phyloP scores from a whole-genome alignment of 2,329 filamentous ascomycete species.

The Ophiostoma sp. region DNA sequence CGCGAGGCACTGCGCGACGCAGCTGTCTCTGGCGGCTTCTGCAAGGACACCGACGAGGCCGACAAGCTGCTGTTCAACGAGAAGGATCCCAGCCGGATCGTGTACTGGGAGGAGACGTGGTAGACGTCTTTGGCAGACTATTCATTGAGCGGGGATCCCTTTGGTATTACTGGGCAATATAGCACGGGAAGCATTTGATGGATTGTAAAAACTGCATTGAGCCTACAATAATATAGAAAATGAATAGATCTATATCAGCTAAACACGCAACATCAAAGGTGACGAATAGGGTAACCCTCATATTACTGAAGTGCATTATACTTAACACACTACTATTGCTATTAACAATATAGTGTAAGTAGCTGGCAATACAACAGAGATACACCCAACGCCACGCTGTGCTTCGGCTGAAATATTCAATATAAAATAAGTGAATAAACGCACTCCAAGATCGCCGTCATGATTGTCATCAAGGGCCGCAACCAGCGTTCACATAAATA shows the following conservation, averaged over 20 bases:
- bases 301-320: too few relatives aligned
- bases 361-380: neutral
- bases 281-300: too few relatives aligned
- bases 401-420: too few relatives aligned
- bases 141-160: neutral
- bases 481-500: neutral
- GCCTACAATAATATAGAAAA: too few relatives aligned
- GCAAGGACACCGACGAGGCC: constrained; percentile 34
- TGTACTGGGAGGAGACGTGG: constrained; percentile 58
- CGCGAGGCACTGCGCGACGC: constrained; percentile 47
- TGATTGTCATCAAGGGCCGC: too few relatives aligned
- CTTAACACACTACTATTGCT: too few relatives aligned
- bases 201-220: neutral
- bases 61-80: constrained; percentile 30
- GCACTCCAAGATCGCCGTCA: too few relatives aligned
- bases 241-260: too few relatives aligned
- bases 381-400: too few relatives aligned
- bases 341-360: neutral
- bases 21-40: constrained; percentile 37
- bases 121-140: constrained; percentile 28
- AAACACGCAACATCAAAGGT: too few relatives aligned
- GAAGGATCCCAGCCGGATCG: constrained; percentile 33
- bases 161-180: neutral
- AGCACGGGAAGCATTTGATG: neutral
- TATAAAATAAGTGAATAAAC: too few relatives aligned